Percentiles rank a stretch among this genome's conserved stretches.
These are phyloP conservation scores for Penicillium simplicissimum DNA, from an alignment of 495 filamentous ascomycete species.

Conservation along the genomic window DNA sequence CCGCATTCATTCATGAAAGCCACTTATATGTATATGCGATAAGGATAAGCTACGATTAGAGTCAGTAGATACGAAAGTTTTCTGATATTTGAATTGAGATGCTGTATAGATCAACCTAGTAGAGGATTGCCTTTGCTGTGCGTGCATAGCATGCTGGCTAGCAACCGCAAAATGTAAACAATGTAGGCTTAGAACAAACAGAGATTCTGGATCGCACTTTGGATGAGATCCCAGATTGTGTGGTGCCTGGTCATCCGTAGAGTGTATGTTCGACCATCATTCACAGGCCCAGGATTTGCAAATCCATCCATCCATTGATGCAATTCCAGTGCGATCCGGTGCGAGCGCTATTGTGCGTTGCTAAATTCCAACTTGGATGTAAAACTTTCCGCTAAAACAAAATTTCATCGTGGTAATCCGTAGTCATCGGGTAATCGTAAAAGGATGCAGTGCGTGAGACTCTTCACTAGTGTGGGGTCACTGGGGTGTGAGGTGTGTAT, in stretches of 20 bases:
- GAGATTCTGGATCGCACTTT: too few species aligned
- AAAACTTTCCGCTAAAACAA: not conserved
- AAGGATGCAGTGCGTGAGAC: not conserved
- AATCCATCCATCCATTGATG: constrained; percentile 6
- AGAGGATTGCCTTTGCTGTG: too few species aligned
- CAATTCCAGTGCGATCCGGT: not conserved
- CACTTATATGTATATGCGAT: too few species aligned
- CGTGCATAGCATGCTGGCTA: too few species aligned
- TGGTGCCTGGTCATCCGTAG: not conserved
- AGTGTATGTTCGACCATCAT: not conserved
- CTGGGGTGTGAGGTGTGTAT: not conserved
- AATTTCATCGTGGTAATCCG: constrained; percentile 11
- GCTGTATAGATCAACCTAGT: too few species aligned
- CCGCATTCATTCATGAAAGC: too few species aligned
- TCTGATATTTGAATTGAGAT: too few species aligned
- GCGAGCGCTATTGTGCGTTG: not conserved
- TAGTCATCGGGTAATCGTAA: constrained; percentile 10
- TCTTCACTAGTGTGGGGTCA: not conserved
- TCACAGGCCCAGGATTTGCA: not conserved
- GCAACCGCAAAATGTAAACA: too few species aligned
- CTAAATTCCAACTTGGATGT: not conserved
- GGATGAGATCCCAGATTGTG: not conserved
- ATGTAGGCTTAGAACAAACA: too few species aligned
- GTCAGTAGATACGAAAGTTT: too few species aligned
- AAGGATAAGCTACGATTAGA: too few species aligned